phyloP scores from a whole-genome alignment of 1,284 basidiomycete genomes.

The Apiotrichum sp. region DNA sequence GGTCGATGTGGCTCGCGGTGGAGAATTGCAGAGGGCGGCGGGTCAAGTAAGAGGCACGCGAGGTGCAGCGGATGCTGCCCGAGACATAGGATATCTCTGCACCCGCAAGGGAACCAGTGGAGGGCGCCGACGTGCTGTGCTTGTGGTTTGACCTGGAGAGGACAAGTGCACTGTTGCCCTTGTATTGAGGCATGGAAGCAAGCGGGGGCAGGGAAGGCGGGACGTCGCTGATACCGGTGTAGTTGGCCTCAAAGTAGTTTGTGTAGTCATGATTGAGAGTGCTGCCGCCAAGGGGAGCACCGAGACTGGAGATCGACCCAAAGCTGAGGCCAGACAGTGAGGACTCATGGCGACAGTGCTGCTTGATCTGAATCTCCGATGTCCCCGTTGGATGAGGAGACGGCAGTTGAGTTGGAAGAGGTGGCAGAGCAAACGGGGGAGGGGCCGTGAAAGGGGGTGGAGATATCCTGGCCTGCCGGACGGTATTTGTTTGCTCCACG shows the following conservation, averaged over 20 bases:
- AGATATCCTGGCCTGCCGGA: neutral
- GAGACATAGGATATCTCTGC: conserved; percentile 23
- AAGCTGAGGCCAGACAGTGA: conserved; percentile 56
- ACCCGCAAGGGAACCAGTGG: conserved; percentile 46
- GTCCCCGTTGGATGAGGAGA: too few species aligned
- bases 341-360: conserved; percentile 53
- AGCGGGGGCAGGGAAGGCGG: conserved; percentile 20
- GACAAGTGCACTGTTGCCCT: neutral
- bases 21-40: conserved; percentile 48
- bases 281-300: conserved; percentile 55
- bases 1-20: conserved; percentile 54
- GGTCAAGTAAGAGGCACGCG: neutral
- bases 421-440: conserved; percentile 9
- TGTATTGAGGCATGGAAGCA: conserved; percentile 23
- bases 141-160: conserved; percentile 22
- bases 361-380: neutral
- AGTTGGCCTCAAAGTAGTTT: conserved; percentile 54
- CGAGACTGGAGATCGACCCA: conserved; percentile 73
- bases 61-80: neutral
- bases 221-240: conserved; percentile 6
- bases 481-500: conserved; percentile 12
- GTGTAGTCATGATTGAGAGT: conserved; percentile 68
- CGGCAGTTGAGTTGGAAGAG: neutral
- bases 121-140: conserved; percentile 52
- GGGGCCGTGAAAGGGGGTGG: neutral